Evolutionary conservation across 495 filamentous ascomycete species (phyloP).

Genomic region (Talaromyces thailandensis): DNA sequence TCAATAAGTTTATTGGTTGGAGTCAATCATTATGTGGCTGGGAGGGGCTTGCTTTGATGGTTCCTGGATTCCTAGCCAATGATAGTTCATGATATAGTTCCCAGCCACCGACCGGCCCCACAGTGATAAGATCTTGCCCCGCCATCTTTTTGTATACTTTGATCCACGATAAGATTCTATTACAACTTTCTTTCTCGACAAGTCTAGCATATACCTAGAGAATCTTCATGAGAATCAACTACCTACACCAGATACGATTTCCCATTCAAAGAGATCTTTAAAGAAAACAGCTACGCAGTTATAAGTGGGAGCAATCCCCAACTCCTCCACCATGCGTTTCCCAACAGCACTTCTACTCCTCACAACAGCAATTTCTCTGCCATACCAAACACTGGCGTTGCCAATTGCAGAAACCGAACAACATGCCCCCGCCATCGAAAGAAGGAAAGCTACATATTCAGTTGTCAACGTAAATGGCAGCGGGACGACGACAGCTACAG

Average conservation of each 20-base stretch:
- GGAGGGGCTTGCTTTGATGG: background rate
- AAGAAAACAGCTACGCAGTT: background rate
- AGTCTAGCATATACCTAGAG: too few species aligned
- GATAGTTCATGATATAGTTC: background rate
- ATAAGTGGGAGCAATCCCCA: background rate
- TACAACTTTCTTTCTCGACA: too few species aligned
- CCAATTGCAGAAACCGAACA: conserved; percentile 21
- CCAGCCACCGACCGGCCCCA: conserved; percentile 5
- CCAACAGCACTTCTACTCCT: conserved; percentile 5
- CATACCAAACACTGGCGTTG: conserved; percentile 21
- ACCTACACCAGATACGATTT: background rate
- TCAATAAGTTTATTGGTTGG: background rate
- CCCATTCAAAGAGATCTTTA: background rate
- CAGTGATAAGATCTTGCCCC: background rate
- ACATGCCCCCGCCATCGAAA: conserved; percentile 17
- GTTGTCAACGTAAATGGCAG: conserved; percentile 42
- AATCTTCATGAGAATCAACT: too few species aligned
- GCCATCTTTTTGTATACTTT: background rate
- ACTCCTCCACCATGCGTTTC: background rate
- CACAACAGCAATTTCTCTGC: conserved; percentile 19
- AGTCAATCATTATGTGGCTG: background rate
- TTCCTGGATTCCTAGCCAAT: background rate
- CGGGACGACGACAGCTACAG: conserved; percentile 14
- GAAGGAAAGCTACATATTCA: conserved; percentile 28
- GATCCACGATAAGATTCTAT: background rate